A percentile compares a stretch with the other conserved stretches of the same genome.
phyloP scores from a whole-genome alignment of 176 grass and related monocot genomes.

The Triticum timopheevii region DNA sequence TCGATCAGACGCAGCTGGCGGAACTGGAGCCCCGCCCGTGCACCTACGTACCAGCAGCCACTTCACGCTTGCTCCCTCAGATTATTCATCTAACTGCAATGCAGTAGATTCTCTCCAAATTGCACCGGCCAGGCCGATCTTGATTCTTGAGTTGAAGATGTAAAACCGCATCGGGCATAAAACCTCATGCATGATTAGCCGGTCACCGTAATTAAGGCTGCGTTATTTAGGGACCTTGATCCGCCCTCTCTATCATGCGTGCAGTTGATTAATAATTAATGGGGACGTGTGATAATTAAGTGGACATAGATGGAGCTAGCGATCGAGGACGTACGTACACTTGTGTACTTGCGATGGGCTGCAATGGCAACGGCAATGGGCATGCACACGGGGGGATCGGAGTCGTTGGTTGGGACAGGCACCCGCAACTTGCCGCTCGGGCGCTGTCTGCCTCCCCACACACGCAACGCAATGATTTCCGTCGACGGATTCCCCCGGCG shows the following conservation, averaged over 20 bases:
- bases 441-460: constrained; percentile 5
- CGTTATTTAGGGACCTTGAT: not conserved
- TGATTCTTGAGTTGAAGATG: not conserved
- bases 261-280: not conserved
- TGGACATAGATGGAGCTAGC: not conserved
- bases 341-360: not conserved
- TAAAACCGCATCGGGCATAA: too few relatives aligned
- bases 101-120: not conserved
- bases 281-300: not conserved
- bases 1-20: not conserved
- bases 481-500: not conserved
- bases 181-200: constrained; percentile 4
- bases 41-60: not conserved
- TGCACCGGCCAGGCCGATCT: not conserved
- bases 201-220: not conserved
- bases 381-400: not conserved
- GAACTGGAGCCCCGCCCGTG: not conserved
- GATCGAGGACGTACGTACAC: not conserved
- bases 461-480: constrained; percentile 36
- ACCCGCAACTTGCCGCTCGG: constrained; percentile 19
- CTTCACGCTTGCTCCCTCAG: not conserved
- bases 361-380: not conserved
- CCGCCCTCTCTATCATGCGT: not conserved
- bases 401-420: not conserved
- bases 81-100: too few relatives aligned